Conservation (phyloP, 345 rosid species). For the Gynandropsis gynandra region DNA sequence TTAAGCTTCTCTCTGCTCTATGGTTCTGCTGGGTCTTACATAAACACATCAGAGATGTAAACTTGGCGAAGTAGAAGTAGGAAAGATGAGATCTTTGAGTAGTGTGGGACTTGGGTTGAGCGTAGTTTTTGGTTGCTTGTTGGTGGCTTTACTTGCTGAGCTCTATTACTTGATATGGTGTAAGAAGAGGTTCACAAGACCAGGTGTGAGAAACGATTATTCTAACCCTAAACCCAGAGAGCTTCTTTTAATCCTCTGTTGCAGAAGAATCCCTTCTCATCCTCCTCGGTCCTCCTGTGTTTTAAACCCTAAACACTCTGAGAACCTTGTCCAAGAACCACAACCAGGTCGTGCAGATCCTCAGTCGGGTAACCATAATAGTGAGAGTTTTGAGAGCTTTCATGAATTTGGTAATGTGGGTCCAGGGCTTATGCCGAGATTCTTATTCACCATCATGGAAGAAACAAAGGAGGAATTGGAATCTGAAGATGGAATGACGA, state of each 20-base stretch:
- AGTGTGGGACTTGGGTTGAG: constrained; percentile 71
- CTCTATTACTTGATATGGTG: constrained; percentile 75
- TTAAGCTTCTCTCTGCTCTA: too few relatives aligned
- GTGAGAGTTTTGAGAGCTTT: constrained; percentile 33
- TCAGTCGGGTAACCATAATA: constrained; percentile 20
- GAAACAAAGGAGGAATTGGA: constrained; percentile 71
- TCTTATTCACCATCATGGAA: constrained; percentile 77
- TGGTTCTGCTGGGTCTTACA: too few relatives aligned
- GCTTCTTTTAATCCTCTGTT: constrained; percentile 52
- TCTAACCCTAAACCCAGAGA: constrained; percentile 46
- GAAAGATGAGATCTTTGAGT: constrained; percentile 65
- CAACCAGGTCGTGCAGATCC: too few relatives aligned
- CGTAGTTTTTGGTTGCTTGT: constrained; percentile 59
- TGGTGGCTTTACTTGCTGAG: constrained; percentile 59
- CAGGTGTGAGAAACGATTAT: constrained; percentile 42
- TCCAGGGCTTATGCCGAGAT: constrained; percentile 59
- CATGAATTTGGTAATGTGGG: constrained; percentile 25
- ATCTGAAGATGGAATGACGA: constrained; percentile 61
- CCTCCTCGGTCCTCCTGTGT: neutral
- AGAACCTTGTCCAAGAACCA: too few relatives aligned
- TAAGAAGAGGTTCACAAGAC: constrained; percentile 45
- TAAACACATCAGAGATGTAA: neutral
- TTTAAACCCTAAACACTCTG: neutral
- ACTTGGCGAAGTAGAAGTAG: neutral
- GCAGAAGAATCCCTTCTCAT: constrained; percentile 33